Base-by-base conservation (phyloP, 2,329 filamentous ascomycete species). In the Ilyonectria mors-panacis region DNA sequence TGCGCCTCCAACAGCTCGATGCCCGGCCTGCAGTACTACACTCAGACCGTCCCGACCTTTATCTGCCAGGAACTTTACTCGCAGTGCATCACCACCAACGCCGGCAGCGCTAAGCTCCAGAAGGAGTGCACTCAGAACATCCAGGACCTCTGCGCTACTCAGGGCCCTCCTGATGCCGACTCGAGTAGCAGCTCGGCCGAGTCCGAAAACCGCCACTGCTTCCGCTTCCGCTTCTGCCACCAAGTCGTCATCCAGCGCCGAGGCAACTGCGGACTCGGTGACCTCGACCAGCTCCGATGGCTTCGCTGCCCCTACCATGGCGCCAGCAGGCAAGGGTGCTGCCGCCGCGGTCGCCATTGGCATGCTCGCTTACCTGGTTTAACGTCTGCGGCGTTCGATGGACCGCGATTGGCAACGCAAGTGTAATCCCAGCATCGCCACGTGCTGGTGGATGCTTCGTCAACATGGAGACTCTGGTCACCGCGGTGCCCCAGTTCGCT, bases 11-110 rank as follows among this genome's bases (percentile, higher is more conserved):
- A 88, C 78, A 79, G 77, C 73, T 83, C 82, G 53, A 80, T 81
- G 7, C 86, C 87, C 15, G 85, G 84, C 65, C 83, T 89, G 51
- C 80, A 87, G 77, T 83, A 85, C 77, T 89, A 87, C 80, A 72
- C 68, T 55, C 83, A 88, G 80, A 87, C 86, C 3, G 79, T 89
- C 70, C 83, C 84, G 54, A 83, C 80, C 63, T 88, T 86, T 74
- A 83, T 88, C 74, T 90, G 88, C 82, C 28, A 83, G 63, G 66
- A 81, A 66, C 84, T 86, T 45, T 87, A 81, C 77, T 68, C 74
- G 28, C 78, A 85, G 66, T 90, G 88, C 80, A 87, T 83, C 71
- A 50, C 44, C 2, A 65, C 75, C 51, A 83, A 85, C 74, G 79
- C 80, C 30, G 81, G 81, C 76, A 80, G 84, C 74, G 73, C 79